phyloP scores from a whole-genome alignment of 1,284 basidiomycete genomes.

The Ganoderma lingzhi region DNA sequence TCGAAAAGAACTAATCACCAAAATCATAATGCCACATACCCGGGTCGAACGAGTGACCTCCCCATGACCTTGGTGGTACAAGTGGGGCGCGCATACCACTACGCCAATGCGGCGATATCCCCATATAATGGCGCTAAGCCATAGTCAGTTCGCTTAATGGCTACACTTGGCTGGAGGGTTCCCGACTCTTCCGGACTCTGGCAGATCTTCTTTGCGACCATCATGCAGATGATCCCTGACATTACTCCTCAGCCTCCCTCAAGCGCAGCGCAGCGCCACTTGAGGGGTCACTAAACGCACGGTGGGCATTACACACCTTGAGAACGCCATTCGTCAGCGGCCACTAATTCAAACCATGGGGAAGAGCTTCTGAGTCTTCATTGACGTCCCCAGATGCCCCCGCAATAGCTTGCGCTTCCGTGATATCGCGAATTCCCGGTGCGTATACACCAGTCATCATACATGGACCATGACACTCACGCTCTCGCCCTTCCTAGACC shows the following conservation, averaged over 20 bases:
- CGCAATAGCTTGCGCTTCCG: neutral
- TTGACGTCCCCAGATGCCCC: neutral
- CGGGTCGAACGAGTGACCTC: conserved; percentile 47
- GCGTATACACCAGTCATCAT: neutral
- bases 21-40: conserved; percentile 40
- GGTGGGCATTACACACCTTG: neutral
- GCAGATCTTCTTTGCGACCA: neutral
- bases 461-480: conserved; percentile 9
- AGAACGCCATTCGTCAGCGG: neutral
- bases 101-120: conserved; percentile 41
- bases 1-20: conserved; percentile 1
- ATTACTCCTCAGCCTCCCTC: neutral
- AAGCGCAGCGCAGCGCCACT: neutral
- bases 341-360: neutral
- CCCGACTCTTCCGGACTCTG: neutral
- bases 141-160: neutral
- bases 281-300: neutral
- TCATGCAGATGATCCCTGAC: neutral
- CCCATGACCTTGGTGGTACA: conserved; percentile 39
- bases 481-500: conserved; percentile 31
- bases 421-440: neutral
- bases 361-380: neutral
- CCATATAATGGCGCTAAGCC: no score
- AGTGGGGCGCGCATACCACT: conserved; percentile 47
- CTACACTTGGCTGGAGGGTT: neutral